Conservation (phyloP, 139 green algal species). For the Chlorella sorokiniana region DNA sequence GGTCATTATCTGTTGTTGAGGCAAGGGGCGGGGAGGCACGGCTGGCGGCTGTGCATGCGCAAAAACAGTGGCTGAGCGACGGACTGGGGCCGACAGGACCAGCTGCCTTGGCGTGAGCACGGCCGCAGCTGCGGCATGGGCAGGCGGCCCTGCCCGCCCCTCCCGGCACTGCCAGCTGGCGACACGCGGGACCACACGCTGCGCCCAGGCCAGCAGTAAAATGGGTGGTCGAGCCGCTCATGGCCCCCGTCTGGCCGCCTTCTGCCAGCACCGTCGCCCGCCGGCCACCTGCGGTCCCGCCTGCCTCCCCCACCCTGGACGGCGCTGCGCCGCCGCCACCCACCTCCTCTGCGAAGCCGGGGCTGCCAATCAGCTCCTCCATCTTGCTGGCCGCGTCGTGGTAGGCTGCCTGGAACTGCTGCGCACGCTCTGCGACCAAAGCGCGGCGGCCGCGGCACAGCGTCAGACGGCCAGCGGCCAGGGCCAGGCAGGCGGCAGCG, state of each 20-base stretch:
- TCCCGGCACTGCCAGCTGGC: neutral
- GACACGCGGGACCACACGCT: neutral
- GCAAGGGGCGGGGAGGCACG: neutral
- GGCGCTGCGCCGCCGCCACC: too few species aligned
- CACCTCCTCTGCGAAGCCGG: constrained; percentile 22
- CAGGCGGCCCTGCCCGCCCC: too few species aligned
- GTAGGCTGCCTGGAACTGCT: constrained; percentile 84
- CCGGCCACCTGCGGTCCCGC: neutral
- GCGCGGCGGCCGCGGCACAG: neutral
- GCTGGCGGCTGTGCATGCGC: neutral
- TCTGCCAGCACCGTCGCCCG: neutral
- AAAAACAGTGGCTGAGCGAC: too few species aligned
- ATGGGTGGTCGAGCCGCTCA: too few species aligned
- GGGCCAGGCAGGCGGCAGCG: neutral
- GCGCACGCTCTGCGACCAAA: constrained; percentile 49
- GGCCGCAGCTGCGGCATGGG: neutral
- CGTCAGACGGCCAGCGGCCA: neutral
- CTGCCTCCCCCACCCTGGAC: neutral
- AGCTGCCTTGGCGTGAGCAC: neutral
- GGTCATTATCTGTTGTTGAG: too few species aligned
- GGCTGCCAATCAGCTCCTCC: constrained; percentile 47
- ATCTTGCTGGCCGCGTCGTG: constrained; percentile 74
- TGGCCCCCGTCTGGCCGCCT: neutral
- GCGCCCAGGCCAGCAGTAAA: neutral
- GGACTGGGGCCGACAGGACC: too few species aligned